These are phyloP conservation scores for Colletotrichum lupini DNA, from an alignment of 2,329 filamentous ascomycete genomes.

Conservation along the genomic window DNA sequence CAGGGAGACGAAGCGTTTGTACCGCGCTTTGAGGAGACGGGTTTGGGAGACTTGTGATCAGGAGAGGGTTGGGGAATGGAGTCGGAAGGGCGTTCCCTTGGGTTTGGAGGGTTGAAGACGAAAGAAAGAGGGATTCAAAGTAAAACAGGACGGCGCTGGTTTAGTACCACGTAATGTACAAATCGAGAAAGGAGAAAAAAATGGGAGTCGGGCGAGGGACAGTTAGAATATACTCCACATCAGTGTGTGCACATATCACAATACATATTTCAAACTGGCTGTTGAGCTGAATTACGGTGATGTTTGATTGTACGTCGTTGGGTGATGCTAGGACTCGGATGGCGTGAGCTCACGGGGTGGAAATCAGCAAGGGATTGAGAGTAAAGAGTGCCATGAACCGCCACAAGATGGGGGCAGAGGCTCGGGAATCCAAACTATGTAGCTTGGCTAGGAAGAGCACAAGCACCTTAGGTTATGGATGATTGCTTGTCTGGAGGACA, in stretches of 20 bases:
- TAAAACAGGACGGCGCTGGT: not conserved
- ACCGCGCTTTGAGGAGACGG: constrained; percentile 65
- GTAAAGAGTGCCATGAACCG: not conserved
- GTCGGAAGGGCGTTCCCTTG: constrained; percentile 56
- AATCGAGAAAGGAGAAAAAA: not conserved
- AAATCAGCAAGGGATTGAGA: not conserved
- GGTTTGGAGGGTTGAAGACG: constrained; percentile 16
- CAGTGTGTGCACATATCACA: not conserved
- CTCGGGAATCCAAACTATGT: no score
- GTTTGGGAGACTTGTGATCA: constrained; percentile 75
- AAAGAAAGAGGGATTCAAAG: not conserved
- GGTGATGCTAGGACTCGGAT: not conserved
- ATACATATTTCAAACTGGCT: no score
- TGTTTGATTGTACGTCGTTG: not conserved
- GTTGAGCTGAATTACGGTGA: not conserved
- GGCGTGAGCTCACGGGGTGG: not conserved
- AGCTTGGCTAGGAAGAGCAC: no score
- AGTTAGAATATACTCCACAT: not conserved
- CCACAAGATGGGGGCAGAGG: no score
- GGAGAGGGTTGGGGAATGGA: constrained; percentile 75
- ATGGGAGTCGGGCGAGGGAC: not conserved
- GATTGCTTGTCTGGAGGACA: no score
- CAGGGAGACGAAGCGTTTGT: constrained; percentile 57
- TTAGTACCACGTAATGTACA: not conserved
- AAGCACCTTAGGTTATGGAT: no score